Evolutionary conservation across 306 rosid genomes (phyloP), one percentile per base, ranked within the genome.

Genomic region (Glycine latifolia): DNA sequence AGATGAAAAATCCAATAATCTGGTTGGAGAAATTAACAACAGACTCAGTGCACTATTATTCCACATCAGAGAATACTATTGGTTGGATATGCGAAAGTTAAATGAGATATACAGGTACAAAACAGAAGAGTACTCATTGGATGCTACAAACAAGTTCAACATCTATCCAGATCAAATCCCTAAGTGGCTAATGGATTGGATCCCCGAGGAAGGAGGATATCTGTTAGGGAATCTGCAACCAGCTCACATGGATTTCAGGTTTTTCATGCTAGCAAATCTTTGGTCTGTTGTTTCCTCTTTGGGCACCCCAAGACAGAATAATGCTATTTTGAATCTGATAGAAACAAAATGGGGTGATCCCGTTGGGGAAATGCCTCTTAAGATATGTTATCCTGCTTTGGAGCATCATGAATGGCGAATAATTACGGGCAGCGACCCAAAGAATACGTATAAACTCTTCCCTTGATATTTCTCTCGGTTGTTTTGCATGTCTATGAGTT

Each of bases 141-240:
- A 93, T 69, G 99, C 98, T 54, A 92, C 87, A 20, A 95, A 95
- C 87, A 95, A 93, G 88, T 95, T 95, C 90, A 95, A 95, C 75
- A 95, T 95, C 59, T 95, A 95, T 85, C 99, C 99, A 33, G 99
- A 95, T 10, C 99, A 95, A 87, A 95, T 95, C 80, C 98, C 99
- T 43, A 58, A 35, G 61, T 95, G 99, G 99, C 87, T 92, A 84
- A 91, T 92, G 93, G 94, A 95, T 85, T 95, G 98, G 99, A 74
- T 95, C 84, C 97, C 99, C 39, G 94, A 92, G 82, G 90, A 87
- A 83, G 98, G 99, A 16, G 99, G 99, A 39, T 95, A 87, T 85
- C 77, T 95, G 67, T 84, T 95, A 33, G 99, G 99, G 82, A 95
- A 93, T 80, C 87, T 95, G 65, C 99, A 95, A 67, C 99, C 99